Conservation (phyloP, 495 filamentous ascomycete species). For the Cercophora newfieldiana region DNA sequence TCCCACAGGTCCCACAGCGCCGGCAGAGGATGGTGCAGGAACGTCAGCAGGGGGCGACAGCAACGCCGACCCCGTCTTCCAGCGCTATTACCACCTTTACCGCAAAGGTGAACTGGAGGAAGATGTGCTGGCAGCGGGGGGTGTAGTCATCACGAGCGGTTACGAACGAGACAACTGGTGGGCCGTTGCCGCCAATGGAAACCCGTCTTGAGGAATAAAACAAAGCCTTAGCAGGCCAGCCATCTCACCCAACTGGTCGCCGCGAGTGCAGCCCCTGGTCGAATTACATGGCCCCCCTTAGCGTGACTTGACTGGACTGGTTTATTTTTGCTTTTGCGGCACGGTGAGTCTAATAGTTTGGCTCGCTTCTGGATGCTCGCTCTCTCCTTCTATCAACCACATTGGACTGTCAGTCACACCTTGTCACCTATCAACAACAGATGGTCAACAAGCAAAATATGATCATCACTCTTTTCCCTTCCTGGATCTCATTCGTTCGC, state of each 20-base stretch:
- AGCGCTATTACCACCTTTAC: constrained; percentile 96
- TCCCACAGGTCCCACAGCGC: background rate
- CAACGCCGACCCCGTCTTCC: constrained; percentile 58
- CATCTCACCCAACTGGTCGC: constrained; percentile 8
- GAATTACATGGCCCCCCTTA: constrained; percentile 6
- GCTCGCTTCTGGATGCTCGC: constrained; percentile 9
- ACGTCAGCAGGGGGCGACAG: constrained; percentile 7
- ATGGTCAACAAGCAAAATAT: constrained; percentile 6
- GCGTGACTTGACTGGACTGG: constrained; percentile 15
- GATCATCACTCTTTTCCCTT: constrained; percentile 7
- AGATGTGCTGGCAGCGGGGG: constrained; percentile 74
- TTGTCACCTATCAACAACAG: constrained; percentile 10
- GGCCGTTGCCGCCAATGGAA: constrained; percentile 51
- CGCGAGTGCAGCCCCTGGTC: background rate
- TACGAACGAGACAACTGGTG: constrained; percentile 99
- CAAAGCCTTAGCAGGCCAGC: background rate
- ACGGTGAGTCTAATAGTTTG: constrained; percentile 11
- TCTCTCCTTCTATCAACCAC: constrained; percentile 9
- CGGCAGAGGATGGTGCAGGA: constrained; percentile 8
- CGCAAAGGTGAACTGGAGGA: constrained; percentile 80
- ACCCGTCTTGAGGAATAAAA: constrained; percentile 16
- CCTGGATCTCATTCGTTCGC: background rate
- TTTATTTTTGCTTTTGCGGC: constrained; percentile 15
- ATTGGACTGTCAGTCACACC: constrained; percentile 12
- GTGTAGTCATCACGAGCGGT: constrained; percentile 72